Percentiles rank a stretch among this genome's conserved stretches.
These are phyloP conservation scores for Huntiella omanensis DNA, from an alignment of 2,329 filamentous ascomycete species.

Conservation along the genomic window DNA sequence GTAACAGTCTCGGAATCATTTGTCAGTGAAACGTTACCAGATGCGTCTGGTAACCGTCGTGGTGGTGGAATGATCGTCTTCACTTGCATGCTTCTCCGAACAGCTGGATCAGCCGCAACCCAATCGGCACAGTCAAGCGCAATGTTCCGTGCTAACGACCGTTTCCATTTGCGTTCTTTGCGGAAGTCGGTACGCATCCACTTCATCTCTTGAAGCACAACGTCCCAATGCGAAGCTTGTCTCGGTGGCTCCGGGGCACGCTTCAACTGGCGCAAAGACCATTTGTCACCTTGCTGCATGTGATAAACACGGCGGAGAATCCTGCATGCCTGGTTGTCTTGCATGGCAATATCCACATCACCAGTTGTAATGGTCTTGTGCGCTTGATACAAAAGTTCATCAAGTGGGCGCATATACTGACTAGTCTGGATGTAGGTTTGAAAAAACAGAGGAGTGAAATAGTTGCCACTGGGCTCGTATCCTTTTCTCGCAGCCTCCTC, in stretches of 20 bases:
- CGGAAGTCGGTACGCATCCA: slow-evolving; percentile 97
- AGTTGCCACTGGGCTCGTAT: slow-evolving; percentile 36
- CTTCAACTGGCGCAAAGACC: slow-evolving; percentile 80
- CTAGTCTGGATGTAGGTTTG: slow-evolving; percentile 36
- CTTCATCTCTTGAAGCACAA: slow-evolving; percentile 76
- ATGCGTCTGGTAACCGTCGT: slow-evolving; percentile 9
- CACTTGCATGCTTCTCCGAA: slow-evolving; percentile 51
- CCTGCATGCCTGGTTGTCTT: slow-evolving; percentile 74
- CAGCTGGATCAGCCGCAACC: slow-evolving; percentile 43
- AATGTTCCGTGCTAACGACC: slow-evolving; percentile 57
- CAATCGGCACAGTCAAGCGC: slow-evolving; percentile 74
- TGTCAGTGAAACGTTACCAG: slow-evolving; percentile 23
- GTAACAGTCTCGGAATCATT: slow-evolving; percentile 21
- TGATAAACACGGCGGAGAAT: slow-evolving; percentile 76
- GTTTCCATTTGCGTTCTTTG: slow-evolving; percentile 90
- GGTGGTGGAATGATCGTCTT: slow-evolving; percentile 31
- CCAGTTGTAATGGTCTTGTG: slow-evolving; percentile 79
- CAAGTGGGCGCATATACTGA: slow-evolving; percentile 42
- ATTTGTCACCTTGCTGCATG: slow-evolving; percentile 76
- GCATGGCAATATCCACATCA: slow-evolving; percentile 65
- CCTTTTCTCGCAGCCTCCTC: slow-evolving; percentile 22
- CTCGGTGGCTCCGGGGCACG: slow-evolving; percentile 64
- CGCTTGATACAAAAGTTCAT: slow-evolving; percentile 60
- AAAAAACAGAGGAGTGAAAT: slow-evolving; percentile 44
- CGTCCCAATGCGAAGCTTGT: slow-evolving; percentile 64